Conservation (phyloP, 768 basidiomycete species). For the Pisolithus sp. region DNA sequence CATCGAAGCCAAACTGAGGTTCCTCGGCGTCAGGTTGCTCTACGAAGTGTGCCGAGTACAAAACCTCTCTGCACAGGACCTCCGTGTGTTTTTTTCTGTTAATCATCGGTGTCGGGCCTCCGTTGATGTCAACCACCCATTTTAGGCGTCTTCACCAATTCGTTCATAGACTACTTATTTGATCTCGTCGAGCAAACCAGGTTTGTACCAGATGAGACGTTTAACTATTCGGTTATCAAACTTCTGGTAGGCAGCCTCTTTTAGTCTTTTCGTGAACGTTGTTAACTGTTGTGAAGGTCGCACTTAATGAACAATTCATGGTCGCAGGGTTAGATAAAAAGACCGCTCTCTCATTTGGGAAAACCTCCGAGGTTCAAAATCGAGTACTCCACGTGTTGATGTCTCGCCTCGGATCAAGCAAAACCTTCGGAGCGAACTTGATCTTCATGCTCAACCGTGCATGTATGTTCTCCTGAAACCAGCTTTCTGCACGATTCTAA, state of each 20-base stretch:
- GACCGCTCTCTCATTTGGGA: slow-evolving; percentile 15
- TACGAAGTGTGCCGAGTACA: slow-evolving; percentile 95
- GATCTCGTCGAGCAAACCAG: slow-evolving; percentile 92
- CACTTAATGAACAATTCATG: slow-evolving; percentile 99
- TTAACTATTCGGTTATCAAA: slow-evolving; percentile 95
- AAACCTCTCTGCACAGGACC: slow-evolving; percentile 67
- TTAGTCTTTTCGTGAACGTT: not conserved
- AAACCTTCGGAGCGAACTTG: slow-evolving; percentile 97
- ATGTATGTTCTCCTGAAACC: slow-evolving; percentile 43
- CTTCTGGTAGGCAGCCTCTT: slow-evolving; percentile 58
- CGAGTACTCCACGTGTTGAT: slow-evolving; percentile 78
- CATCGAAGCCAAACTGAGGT: slow-evolving; percentile 78
- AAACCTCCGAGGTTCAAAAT: slow-evolving; percentile 51
- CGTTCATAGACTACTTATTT: slow-evolving; percentile 84
- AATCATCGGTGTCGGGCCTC: not conserved
- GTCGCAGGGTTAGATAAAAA: slow-evolving; percentile 56
- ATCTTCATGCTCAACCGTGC: slow-evolving; percentile 99
- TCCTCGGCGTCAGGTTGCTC: slow-evolving; percentile 65
- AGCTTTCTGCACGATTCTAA: slow-evolving; percentile 5
- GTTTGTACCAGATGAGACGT: slow-evolving; percentile 80
- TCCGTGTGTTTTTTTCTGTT: slow-evolving; percentile 49
- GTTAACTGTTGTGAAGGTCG: slow-evolving; percentile 47
- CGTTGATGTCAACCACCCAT: slow-evolving; percentile 1
- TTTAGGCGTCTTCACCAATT: slow-evolving; percentile 71
- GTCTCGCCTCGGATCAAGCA: slow-evolving; percentile 77